Percentiles rank a stretch among this genome's conserved stretches.
Evolutionary conservation across 78 protist genomes (phyloP).

Genomic region (Polysphondylium violaceum): DNA sequence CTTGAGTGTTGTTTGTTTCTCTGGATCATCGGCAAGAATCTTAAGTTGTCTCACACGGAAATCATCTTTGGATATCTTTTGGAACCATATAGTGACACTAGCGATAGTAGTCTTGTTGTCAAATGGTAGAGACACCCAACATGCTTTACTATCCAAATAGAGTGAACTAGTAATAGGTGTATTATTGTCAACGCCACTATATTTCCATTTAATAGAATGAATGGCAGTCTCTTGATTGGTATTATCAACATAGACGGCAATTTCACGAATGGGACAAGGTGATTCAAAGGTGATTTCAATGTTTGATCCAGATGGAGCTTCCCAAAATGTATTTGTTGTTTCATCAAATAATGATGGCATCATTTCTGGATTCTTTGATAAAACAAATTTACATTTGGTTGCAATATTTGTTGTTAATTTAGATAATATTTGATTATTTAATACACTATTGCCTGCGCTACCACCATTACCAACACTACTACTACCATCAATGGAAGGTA

Average conservation of each 20-base stretch:
- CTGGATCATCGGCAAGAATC: conserved; percentile 19
- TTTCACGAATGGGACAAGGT: background rate
- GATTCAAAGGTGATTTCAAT: conserved; percentile 9
- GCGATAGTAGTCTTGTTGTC: too few relatives aligned
- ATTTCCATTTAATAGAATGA: background rate
- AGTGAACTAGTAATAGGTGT: background rate
- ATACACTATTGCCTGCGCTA: background rate
- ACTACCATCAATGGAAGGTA: background rate
- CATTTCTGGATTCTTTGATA: conserved; percentile 65
- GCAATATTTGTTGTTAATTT: conserved; percentile 33
- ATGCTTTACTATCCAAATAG: background rate
- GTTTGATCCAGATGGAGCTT: conserved; percentile 13
- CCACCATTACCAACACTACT: background rate
- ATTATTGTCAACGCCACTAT: background rate
- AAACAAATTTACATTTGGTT: conserved; percentile 41
- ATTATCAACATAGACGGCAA: conserved; percentile 43
- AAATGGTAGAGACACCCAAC: conserved; percentile 44
- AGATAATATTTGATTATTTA: background rate
- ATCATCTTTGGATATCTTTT: too few relatives aligned
- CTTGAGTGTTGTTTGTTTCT: background rate
- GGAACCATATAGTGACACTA: too few relatives aligned
- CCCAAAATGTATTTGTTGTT: conserved; percentile 65
- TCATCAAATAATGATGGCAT: conserved; percentile 64
- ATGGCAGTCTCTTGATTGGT: background rate
- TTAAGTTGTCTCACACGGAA: conserved; percentile 40